Evolutionary conservation across 345 rosid genomes (phyloP).

Genomic region (Aquilaria yunnanensis): DNA sequence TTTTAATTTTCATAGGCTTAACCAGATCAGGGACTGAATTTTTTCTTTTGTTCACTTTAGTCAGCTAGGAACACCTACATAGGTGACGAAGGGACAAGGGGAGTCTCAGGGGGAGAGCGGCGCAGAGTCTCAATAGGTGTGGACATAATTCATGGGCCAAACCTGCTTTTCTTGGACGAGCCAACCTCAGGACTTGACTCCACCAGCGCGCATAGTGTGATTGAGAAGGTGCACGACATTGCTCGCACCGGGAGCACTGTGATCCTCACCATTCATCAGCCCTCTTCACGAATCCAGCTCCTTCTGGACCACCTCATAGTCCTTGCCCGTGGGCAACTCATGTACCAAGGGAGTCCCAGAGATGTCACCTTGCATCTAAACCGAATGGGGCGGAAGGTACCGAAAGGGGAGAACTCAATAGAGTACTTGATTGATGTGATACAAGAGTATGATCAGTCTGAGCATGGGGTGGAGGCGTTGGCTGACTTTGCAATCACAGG

Average conservation of each 20-base stretch:
- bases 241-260: conserved; percentile 63
- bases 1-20: conserved; percentile 1
- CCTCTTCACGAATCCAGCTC: conserved; percentile 51
- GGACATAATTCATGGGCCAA: conserved; percentile 59
- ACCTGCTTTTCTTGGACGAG: conserved; percentile 59
- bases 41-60: conserved; percentile 17
- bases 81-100: conserved; percentile 51
- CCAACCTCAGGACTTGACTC: conserved; percentile 76
- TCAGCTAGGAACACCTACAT: conserved; percentile 36
- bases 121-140: conserved; percentile 61
- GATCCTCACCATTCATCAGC: conserved; percentile 64
- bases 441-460: conserved; percentile 53
- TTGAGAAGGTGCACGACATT: conserved; percentile 59
- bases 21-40: conserved; percentile 19
- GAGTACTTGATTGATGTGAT: conserved; percentile 59
- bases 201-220: conserved; percentile 53
- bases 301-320: conserved; percentile 57
- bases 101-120: conserved; percentile 63
- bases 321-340: conserved; percentile 62
- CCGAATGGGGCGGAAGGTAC: conserved; percentile 49
- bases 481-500: conserved; percentile 51
- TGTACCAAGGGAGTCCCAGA: conserved; percentile 58
- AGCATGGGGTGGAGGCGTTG: conserved; percentile 40
- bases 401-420: conserved; percentile 49
- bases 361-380: conserved; percentile 44